Conservation (phyloP, 257 asterid species). For the Oldenlandia corymbosa region DNA sequence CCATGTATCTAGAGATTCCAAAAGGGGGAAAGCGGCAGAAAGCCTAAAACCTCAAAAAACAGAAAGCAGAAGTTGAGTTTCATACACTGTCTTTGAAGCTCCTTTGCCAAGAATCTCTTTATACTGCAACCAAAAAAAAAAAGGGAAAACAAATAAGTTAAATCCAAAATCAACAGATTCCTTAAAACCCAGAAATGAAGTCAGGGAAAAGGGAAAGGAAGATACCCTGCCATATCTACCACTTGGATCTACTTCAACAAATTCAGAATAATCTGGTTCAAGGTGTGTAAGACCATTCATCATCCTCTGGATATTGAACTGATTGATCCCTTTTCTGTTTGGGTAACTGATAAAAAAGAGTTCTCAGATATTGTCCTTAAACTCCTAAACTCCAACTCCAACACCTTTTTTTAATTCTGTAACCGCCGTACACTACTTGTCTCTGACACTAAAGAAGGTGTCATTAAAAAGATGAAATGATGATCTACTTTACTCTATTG, state of each 20-base stretch:
- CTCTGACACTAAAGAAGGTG: slow-evolving; percentile 17
- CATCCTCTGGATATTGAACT: slow-evolving; percentile 25
- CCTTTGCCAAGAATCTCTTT: slow-evolving; percentile 50
- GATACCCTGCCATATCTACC: slow-evolving; percentile 54
- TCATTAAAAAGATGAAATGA: slow-evolving; percentile 11
- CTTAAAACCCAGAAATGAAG: slow-evolving; percentile 1
- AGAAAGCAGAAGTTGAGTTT: slow-evolving; percentile 3
- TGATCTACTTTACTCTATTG: neutral
- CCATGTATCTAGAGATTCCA: slow-evolving; percentile 1
- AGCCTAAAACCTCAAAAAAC: neutral
- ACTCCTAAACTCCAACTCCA: too few relatives aligned
- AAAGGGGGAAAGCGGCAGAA: neutral
- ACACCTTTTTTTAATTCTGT: slow-evolving; percentile 2
- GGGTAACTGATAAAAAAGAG: slow-evolving; percentile 1
- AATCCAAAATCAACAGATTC: slow-evolving; percentile 8
- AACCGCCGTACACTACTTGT: slow-evolving; percentile 1
- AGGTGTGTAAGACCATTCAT: slow-evolving; percentile 34
- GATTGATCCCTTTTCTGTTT: neutral
- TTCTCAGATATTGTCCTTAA: too few relatives aligned
- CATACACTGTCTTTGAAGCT: slow-evolving; percentile 53
- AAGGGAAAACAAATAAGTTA: neutral
- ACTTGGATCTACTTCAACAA: slow-evolving; percentile 53
- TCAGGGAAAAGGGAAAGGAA: neutral
- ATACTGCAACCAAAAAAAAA: slow-evolving; percentile 32
- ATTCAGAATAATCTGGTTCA: slow-evolving; percentile 34